phyloP scores from a whole-genome alignment of 176 grass and related monocot species.

The Aegilops speltoides region DNA sequence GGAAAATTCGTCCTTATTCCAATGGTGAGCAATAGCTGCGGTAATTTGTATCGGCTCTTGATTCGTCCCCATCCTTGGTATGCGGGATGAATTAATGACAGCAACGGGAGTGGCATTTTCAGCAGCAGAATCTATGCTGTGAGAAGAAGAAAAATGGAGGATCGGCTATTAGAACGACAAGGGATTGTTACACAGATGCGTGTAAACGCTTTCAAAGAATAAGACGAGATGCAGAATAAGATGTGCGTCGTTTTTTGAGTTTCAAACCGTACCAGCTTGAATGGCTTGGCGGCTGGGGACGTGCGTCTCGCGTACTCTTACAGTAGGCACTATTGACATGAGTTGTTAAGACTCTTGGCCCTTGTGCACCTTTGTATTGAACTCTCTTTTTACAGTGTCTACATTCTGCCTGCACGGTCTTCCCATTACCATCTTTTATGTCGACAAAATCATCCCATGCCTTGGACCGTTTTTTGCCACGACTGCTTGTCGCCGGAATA shows the following conservation, averaged over 20 bases:
- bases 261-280: too few species aligned
- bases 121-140: background rate
- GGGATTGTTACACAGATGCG: background rate
- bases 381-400: background rate
- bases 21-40: background rate
- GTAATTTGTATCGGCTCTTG: background rate
- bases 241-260: too few species aligned
- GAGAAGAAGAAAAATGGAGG: background rate
- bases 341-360: background rate
- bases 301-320: background rate
- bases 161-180: background rate
- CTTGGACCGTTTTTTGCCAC: background rate
- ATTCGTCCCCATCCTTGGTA: background rate
- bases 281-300: background rate
- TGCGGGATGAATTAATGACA: fast-evolving
- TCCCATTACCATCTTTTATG: background rate
- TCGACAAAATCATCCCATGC: background rate
- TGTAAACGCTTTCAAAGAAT: background rate
- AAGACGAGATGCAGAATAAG: background rate
- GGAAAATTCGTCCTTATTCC: background rate
- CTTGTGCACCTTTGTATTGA: background rate
- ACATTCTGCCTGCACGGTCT: background rate
- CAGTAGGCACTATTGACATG: background rate
- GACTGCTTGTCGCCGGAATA: background rate
- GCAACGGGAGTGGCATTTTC: background rate